Base-by-base conservation (phyloP, 2,329 filamentous ascomycete genomes). In the Calonectria hongkongensis region DNA sequence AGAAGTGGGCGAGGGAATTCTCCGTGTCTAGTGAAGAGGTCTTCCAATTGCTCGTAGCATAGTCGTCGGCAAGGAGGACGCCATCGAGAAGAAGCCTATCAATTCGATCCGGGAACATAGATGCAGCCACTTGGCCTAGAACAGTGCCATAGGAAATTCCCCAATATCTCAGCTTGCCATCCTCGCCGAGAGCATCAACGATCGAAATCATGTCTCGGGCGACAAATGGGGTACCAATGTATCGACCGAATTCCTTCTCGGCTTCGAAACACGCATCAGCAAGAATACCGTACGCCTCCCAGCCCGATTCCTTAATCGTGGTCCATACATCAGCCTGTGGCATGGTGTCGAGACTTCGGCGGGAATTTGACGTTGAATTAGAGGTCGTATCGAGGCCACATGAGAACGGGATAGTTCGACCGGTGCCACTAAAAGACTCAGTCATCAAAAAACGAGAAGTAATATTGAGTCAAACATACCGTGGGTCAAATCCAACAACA, bases 161-260 rank as follows among this genome's bases (percentile, higher is more conserved):
- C 79, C 79, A 85, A 66, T 81, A 85, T 50, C 82, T 75, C 9
- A 85, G 66, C 62, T 80, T 33, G 12, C 81, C 78, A 25, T 84
- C 83, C 43, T 83, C 81, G 1, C 73, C 80, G 1, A 85, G 78
- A 13, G 81, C 81, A 68, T 86, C 84, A 1, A 84, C 83, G 18
- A 85, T 82, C 7, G 76, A 63, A 65, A 86, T 82, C 78, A 86
- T 80, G 66, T 86, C 85, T 27, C 85, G 78, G 16, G 83, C 85
- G 1, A 81, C 80, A 58, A 83, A 84, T 3, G 81, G 71, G 0
- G 82, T 84, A 15, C 81, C 80, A 8, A 85, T 64, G 3, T 81
- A 72, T 1, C 76, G 78, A 0, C 79, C 83, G 2, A n/a, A 66
- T 0, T 72, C 78, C 27, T 78, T 74, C 12, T 78, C 69, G 0